Conservation (phyloP, 179 eudicot species). For the Silene noctiflora region DNA sequence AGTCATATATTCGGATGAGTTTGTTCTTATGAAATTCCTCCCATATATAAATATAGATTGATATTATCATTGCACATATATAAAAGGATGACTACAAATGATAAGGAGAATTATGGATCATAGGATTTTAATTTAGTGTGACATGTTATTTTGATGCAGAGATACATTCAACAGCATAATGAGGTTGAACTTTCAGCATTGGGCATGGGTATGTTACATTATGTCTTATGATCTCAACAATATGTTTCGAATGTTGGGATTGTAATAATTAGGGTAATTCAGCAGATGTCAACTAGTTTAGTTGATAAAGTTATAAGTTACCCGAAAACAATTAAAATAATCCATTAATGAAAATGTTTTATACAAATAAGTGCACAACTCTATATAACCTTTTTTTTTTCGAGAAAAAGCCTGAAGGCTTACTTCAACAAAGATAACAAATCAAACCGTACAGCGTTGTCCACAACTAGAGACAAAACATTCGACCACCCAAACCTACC, state of each 20-base stretch:
- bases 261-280: not conserved
- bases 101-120: not conserved
- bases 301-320: too few relatives aligned
- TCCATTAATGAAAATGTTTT: not conserved
- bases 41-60: too few relatives aligned
- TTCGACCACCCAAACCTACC: too few relatives aligned
- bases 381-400: too few relatives aligned
- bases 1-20: too few relatives aligned
- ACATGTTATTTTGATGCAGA: slow-evolving; percentile 26
- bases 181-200: slow-evolving; percentile 49
- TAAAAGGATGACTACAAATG: not conserved
- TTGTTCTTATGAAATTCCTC: too few relatives aligned
- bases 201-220: slow-evolving; percentile 45
- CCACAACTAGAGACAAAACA: too few relatives aligned
- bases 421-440: too few relatives aligned
- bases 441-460: too few relatives aligned
- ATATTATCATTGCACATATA: not conserved
- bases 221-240: not conserved
- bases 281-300: too few relatives aligned
- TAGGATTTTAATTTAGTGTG: not conserved
- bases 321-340: too few relatives aligned
- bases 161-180: slow-evolving; percentile 40
- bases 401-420: too few relatives aligned
- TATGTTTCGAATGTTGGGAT: not conserved
- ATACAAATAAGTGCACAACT: not conserved